Evolutionary conservation across 495 filamentous ascomycete species (phyloP).

Genomic region (Penicillium angulare): DNA sequence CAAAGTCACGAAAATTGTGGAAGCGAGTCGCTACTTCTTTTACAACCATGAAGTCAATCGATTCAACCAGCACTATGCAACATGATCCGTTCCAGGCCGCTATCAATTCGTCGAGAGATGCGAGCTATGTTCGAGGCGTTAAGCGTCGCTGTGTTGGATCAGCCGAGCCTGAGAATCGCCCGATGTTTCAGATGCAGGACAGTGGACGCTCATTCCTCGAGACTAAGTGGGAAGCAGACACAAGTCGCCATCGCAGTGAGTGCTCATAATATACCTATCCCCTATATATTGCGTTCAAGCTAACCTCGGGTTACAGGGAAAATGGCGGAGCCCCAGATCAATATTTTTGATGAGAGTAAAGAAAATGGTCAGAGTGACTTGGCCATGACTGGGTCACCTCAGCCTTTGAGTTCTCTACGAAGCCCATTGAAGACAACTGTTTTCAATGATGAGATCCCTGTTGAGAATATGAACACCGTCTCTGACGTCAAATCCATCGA

Average conservation of each 20-base stretch:
- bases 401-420: conserved; percentile 1
- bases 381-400: conserved; percentile 11
- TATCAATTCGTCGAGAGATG: conserved; percentile 33
- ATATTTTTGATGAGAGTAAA: conserved; percentile 17
- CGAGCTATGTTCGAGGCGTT: conserved; percentile 36
- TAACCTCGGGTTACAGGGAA: conserved; percentile 31
- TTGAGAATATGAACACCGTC: not conserved
- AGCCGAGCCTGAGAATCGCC: conserved; percentile 7
- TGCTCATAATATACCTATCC: not conserved
- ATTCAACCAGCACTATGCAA: conserved; percentile 26
- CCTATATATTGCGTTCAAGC: not conserved
- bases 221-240: conserved; percentile 40
- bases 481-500: conserved; percentile 4
- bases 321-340: conserved; percentile 26
- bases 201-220: conserved; percentile 38
- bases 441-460: conserved; percentile 11
- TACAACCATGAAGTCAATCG: conserved; percentile 38
- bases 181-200: conserved; percentile 7
- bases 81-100: conserved; percentile 28
- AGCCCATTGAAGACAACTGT: conserved; percentile 8
- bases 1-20: conserved; percentile 51
- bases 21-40: conserved; percentile 47
- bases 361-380: conserved; percentile 11
- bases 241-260: conserved; percentile 41
- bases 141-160: conserved; percentile 44